A percentile compares a stretch with the other conserved stretches of the same genome.
phyloP scores from a whole-genome alignment of 192 early-diverging fungal species.

The Paraglomus occultum region DNA sequence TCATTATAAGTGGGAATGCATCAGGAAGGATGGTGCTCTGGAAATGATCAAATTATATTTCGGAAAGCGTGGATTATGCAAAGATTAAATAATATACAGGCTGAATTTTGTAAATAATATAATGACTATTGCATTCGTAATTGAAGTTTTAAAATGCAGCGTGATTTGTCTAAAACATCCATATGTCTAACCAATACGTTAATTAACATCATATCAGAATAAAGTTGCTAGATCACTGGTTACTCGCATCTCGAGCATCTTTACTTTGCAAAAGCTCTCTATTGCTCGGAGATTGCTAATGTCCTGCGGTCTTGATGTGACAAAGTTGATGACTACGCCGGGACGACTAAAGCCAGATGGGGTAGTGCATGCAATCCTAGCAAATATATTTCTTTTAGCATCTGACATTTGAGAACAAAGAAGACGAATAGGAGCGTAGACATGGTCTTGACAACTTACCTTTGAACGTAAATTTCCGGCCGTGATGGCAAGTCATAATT shows the following conservation, averaged over 20 bases:
- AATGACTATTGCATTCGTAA: no score
- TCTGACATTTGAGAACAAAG: no score
- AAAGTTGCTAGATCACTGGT: neutral
- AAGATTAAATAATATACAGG: no score
- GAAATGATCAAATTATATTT: constrained; percentile 33
- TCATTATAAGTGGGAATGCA: constrained; percentile 55
- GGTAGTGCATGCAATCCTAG: neutral
- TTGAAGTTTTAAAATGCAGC: no score
- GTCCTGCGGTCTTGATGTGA: neutral
- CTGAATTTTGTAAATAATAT: no score
- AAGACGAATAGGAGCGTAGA: no score
- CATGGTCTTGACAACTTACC: neutral
- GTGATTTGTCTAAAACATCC: no score
- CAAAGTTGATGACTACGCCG: neutral
- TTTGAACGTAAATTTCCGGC: neutral
- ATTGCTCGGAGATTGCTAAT: neutral
- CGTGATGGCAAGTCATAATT: neutral
- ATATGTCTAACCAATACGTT: no score
- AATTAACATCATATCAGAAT: neutral
- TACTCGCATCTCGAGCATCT: constrained; percentile 8
- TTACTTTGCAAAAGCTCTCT: constrained; percentile 8
- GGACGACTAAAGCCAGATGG: neutral
- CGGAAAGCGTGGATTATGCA: no score
- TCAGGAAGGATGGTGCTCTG: constrained; percentile 60
- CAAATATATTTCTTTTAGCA: neutral